phyloP scores from a whole-genome alignment of 768 basidiomycete species.

The Astraeus odoratus region DNA sequence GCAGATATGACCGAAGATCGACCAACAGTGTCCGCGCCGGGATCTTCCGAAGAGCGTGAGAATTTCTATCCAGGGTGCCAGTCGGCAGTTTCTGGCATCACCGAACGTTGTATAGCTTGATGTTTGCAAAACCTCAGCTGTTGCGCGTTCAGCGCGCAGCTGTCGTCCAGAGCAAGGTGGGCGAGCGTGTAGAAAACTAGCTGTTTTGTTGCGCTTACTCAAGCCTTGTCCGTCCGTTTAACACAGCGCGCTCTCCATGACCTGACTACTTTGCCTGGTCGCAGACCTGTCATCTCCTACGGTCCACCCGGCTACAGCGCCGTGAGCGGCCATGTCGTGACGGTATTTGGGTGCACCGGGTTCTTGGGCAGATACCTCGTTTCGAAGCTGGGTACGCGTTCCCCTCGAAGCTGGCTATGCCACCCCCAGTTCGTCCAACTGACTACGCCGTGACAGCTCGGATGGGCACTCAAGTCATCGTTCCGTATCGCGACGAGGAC shows the following conservation, averaged over 20 bases:
- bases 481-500: conserved; percentile 94
- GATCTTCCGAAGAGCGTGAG: conserved; percentile 17
- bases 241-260: conserved; percentile 70
- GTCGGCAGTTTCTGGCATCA: conserved; percentile 2
- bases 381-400: conserved; percentile 74
- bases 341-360: conserved; percentile 95
- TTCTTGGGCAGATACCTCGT: conserved; percentile 94
- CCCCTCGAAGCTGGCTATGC: too few relatives aligned
- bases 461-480: conserved; percentile 86
- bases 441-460: conserved; percentile 48
- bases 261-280: conserved; percentile 49
- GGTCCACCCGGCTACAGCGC: conserved; percentile 84
- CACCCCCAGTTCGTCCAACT: not conserved
- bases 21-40: conserved; percentile 12
- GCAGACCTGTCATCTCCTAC: conserved; percentile 63
- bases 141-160: conserved; percentile 49
- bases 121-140: conserved; percentile 41
- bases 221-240: conserved; percentile 5
- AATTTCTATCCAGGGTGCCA: not conserved
- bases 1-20: not conserved
- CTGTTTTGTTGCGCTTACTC: conserved; percentile 1
- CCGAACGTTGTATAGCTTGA: conserved; percentile 13
- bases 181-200: not conserved
- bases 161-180: conserved; percentile 41
- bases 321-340: conserved; percentile 85